phyloP scores from a whole-genome alignment of 768 basidiomycete species.

The Suillus discolor region DNA sequence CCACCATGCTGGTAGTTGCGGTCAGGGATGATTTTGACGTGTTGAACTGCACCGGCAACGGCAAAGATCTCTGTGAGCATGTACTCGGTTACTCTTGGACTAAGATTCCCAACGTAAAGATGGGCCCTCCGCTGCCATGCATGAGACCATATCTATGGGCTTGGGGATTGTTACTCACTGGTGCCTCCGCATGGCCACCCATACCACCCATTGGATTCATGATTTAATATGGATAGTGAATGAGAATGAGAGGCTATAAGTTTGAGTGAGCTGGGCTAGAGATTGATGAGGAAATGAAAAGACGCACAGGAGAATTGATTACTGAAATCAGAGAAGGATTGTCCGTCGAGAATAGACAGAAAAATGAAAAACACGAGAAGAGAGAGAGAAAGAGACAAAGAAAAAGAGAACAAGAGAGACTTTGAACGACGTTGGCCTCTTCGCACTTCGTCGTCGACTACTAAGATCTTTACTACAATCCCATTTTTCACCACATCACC shows the following conservation, averaged over 20 bases:
- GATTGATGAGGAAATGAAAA: constrained; percentile 27
- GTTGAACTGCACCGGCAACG: constrained; percentile 95
- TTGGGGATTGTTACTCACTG: constrained; percentile 48
- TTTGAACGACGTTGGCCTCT: constrained; percentile 16
- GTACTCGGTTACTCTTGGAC: constrained; percentile 97
- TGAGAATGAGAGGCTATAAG: constrained; percentile 18
- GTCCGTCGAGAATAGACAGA: constrained; percentile 46
- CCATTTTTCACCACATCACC: constrained; percentile 15
- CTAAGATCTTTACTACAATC: constrained; percentile 17
- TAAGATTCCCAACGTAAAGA: constrained; percentile 98
- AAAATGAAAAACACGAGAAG: constrained; percentile 37
- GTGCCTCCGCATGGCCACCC: constrained; percentile 71
- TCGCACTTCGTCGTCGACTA: constrained; percentile 23
- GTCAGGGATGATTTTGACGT: constrained; percentile 99
- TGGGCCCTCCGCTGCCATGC: constrained; percentile 81
- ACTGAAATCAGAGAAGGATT: constrained; percentile 38
- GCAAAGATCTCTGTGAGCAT: constrained; percentile 99
- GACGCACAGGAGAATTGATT: constrained; percentile 28
- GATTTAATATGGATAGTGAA: constrained; percentile 49
- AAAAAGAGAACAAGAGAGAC: constrained; percentile 31
- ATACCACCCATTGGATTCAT: constrained; percentile 73
- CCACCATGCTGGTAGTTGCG: constrained; percentile 99
- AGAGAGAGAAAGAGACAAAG: constrained; percentile 35
- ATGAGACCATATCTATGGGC: constrained; percentile 12
- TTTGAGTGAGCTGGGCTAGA: constrained; percentile 11